Conservation (phyloP, 352 stramenopile species). For the Pythium sp. region DNA sequence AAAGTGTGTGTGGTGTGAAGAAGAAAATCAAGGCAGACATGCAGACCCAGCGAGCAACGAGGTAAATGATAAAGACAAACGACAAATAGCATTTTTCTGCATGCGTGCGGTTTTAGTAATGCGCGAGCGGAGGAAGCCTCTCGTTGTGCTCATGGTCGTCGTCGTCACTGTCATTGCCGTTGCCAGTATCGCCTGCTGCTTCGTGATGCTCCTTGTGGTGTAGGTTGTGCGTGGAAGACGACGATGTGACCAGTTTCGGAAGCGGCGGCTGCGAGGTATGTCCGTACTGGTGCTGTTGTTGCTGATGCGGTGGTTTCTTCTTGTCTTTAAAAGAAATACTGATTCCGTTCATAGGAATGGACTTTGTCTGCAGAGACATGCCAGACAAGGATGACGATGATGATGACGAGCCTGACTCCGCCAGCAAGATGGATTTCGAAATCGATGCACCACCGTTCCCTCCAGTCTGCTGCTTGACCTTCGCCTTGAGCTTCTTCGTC, state of each 20-base stretch:
- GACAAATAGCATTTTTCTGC: slow-evolving; percentile 1
- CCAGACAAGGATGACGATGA: slow-evolving; percentile 11
- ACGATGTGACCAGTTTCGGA: slow-evolving; percentile 40
- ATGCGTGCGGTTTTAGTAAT: slow-evolving; percentile 11
- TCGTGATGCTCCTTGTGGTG: slow-evolving; percentile 26
- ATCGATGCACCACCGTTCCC: slow-evolving; percentile 20
- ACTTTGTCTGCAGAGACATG: slow-evolving; percentile 17
- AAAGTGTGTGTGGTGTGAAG: slow-evolving; percentile 3
- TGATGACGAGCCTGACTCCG: slow-evolving; percentile 22
- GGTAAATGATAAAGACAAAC: slow-evolving; percentile 1
- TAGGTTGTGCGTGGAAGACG: slow-evolving; percentile 31
- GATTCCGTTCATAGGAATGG: slow-evolving; percentile 11
- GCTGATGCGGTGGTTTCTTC: slow-evolving; percentile 31
- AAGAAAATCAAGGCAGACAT: not conserved
- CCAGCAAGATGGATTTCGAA: slow-evolving; percentile 52
- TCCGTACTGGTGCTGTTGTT: slow-evolving; percentile 19
- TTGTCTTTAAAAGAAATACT: slow-evolving; percentile 20
- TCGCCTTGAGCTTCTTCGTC: slow-evolving; percentile 44
- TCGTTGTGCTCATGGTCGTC: slow-evolving; percentile 28
- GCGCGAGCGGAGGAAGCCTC: slow-evolving; percentile 47
- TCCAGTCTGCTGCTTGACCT: slow-evolving; percentile 34
- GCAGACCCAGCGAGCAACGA: not conserved
- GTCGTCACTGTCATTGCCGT: slow-evolving; percentile 15
- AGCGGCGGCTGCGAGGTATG: slow-evolving; percentile 30
- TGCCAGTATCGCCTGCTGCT: slow-evolving; percentile 5